A percentile compares a stretch with the other conserved stretches of the same genome.
phyloP scores from a whole-genome alignment of 257 asterid species.

The Solanum boliviense region DNA sequence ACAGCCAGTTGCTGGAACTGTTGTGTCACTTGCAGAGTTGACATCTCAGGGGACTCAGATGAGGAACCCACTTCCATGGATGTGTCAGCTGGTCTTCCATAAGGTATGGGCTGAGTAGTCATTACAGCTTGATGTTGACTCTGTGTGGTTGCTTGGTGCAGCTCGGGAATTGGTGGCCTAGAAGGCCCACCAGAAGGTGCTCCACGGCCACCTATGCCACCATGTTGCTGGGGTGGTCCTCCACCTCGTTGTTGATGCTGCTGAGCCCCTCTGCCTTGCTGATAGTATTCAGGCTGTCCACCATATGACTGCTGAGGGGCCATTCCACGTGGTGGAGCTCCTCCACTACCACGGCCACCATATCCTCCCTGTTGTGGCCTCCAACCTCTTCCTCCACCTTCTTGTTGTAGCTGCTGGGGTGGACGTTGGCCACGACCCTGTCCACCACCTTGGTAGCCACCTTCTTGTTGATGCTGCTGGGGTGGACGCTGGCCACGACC shows the following conservation, averaged over 20 bases:
- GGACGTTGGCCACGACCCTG: conserved; percentile 43
- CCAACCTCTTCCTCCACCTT: conserved; percentile 35
- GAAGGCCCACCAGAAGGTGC: conserved; percentile 58
- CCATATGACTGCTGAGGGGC: conserved; percentile 6
- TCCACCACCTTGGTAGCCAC: conserved; percentile 27
- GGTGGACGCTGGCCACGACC: conserved; percentile 39
- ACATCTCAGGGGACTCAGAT: conserved; percentile 33
- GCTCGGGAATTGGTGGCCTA: conserved; percentile 80
- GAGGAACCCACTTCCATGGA: conserved; percentile 47
- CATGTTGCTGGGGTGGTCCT: conserved; percentile 39
- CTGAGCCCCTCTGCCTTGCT: conserved; percentile 36
- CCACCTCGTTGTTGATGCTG: conserved; percentile 51
- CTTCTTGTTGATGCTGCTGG: conserved; percentile 24
- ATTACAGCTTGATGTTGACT: conserved; percentile 39
- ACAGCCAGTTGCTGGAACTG: conserved; percentile 35
- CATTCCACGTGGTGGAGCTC: conserved; percentile 5
- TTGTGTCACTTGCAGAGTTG: conserved; percentile 18
- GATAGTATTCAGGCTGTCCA: conserved; percentile 22
- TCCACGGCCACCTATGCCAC: conserved; percentile 57
- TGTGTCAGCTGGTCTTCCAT: conserved; percentile 27
- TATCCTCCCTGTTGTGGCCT: conserved; percentile 26
- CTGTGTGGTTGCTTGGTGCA: conserved; percentile 81
- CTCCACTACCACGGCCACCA: conserved; percentile 10
- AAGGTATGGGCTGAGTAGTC: conserved; percentile 27
- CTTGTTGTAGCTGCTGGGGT: conserved; percentile 24